Conservation (phyloP, 2,329 filamentous ascomycete species). For the Penicillium sp. region DNA sequence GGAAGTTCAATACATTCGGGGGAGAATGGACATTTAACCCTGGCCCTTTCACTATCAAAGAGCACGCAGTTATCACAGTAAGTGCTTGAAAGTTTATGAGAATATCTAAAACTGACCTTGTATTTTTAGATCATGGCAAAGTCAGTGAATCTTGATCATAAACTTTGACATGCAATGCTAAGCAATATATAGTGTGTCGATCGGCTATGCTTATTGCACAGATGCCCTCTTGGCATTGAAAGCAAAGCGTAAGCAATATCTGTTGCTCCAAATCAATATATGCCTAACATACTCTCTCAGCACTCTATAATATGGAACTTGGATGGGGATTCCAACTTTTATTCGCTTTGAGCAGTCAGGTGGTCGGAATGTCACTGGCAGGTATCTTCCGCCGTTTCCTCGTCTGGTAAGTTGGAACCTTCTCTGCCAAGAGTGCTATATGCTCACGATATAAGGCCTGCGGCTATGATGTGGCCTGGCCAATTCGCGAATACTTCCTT, state of each 20-base stretch:
- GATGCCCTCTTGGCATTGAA: conserved; percentile 27
- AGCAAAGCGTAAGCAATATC: conserved; percentile 19
- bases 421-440: neutral
- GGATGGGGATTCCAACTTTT: conserved; percentile 27
- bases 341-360: conserved; percentile 38
- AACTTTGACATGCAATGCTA: neutral
- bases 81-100: conserved; percentile 33
- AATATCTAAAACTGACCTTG: neutral
- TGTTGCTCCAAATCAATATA: neutral
- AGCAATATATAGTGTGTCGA: conserved; percentile 20
- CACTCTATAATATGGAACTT: conserved; percentile 23
- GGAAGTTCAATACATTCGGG: conserved; percentile 33
- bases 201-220: conserved; percentile 28
- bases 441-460: conserved; percentile 30
- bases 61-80: conserved; percentile 39
- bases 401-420: conserved; percentile 38
- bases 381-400: conserved; percentile 62
- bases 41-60: conserved; percentile 43
- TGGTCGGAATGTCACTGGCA: conserved; percentile 63
- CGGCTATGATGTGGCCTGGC: conserved; percentile 68
- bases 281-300: conserved; percentile 4
- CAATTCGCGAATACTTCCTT: conserved; percentile 63
- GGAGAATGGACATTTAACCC: conserved; percentile 35
- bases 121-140: conserved; percentile 19
- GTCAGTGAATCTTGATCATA: neutral